Percentiles rank a stretch among this genome's conserved stretches.
phyloP scores from a whole-genome alignment of 2,329 filamentous ascomycete species.

The Fusarium pseudograminearum region DNA sequence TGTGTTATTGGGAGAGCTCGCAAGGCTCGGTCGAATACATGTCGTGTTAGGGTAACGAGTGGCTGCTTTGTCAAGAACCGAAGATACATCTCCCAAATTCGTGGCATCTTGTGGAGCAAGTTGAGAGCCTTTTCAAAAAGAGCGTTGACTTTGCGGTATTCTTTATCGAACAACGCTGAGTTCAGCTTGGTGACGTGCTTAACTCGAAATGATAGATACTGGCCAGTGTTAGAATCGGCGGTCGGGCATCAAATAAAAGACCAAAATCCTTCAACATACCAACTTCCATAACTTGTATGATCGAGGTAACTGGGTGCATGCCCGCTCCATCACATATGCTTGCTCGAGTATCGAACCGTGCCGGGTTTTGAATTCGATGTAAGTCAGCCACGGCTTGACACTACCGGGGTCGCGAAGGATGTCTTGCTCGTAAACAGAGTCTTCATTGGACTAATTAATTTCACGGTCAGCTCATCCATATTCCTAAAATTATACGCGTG shows the following conservation, averaged over 20 bases:
- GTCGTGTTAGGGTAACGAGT: conserved; percentile 86
- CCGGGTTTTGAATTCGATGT: conserved; percentile 89
- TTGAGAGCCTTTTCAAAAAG: conserved; percentile 94
- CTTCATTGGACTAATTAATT: conserved; percentile 76
- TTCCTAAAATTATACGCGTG: background rate
- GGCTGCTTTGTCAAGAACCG: conserved; percentile 91
- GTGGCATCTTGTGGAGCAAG: conserved; percentile 97
- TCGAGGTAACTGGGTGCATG: conserved; percentile 87
- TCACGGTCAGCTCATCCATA: conserved; percentile 45
- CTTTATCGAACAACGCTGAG: conserved; percentile 79
- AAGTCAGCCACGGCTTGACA: conserved; percentile 94
- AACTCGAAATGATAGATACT: conserved; percentile 88
- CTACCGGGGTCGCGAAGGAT: conserved; percentile 86
- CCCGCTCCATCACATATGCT: conserved; percentile 87
- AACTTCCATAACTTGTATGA: conserved; percentile 99
- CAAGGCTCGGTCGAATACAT: conserved; percentile 91
- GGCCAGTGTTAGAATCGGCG: background rate
- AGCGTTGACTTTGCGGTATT: conserved; percentile 94
- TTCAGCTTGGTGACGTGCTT: conserved; percentile 87
- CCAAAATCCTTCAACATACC: conserved; percentile 57
- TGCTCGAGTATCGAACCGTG: conserved; percentile 89
- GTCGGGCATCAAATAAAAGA: background rate
- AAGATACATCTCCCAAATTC: conserved; percentile 98
- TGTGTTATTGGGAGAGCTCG: conserved; percentile 93
- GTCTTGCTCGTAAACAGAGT: conserved; percentile 96